These are phyloP conservation scores for Evernia prunastri DNA, from an alignment of 495 filamentous ascomycete genomes.

Conservation along the genomic window DNA sequence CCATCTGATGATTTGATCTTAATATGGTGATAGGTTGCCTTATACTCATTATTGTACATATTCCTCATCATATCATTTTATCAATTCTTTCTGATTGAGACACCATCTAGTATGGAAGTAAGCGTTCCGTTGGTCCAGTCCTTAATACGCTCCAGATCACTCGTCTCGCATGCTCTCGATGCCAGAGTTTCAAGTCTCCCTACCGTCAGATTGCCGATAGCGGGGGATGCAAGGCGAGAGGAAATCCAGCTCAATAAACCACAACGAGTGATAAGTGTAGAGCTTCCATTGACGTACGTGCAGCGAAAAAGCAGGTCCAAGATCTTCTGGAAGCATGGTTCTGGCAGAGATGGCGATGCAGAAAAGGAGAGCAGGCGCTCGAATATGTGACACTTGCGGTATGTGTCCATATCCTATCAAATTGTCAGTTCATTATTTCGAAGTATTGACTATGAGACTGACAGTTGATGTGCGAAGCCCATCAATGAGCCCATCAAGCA, in stretches of 20 bases:
- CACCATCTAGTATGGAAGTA: not conserved
- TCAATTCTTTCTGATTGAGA: not conserved
- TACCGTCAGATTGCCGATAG: conserved; percentile 37
- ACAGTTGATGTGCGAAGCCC: conserved; percentile 55
- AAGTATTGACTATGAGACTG: conserved; percentile 22
- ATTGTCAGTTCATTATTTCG: not conserved
- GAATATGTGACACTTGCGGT: conserved; percentile 71
- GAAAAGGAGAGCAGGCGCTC: conserved; percentile 70
- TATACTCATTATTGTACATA: not conserved
- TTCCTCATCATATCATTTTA: not conserved
- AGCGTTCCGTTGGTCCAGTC: conserved; percentile 57
- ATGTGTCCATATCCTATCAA: conserved; percentile 68
- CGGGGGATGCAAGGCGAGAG: conserved; percentile 42
- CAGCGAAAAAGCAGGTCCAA: conserved; percentile 67
- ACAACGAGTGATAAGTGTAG: conserved; percentile 76
- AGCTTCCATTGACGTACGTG: conserved; percentile 69
- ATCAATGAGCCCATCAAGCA: conserved; percentile 66
- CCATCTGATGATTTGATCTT: no score
- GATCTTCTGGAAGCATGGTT: conserved; percentile 57
- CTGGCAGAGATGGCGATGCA: conserved; percentile 55
- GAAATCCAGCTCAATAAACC: conserved; percentile 79
- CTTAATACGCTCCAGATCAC: conserved; percentile 58
- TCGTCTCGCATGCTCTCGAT: conserved; percentile 58
- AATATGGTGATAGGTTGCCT: no score
- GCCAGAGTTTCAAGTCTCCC: conserved; percentile 52